These are phyloP conservation scores for Neoarthrinium moseri DNA, from an alignment of 2,329 filamentous ascomycete genomes.

Conservation along the genomic window DNA sequence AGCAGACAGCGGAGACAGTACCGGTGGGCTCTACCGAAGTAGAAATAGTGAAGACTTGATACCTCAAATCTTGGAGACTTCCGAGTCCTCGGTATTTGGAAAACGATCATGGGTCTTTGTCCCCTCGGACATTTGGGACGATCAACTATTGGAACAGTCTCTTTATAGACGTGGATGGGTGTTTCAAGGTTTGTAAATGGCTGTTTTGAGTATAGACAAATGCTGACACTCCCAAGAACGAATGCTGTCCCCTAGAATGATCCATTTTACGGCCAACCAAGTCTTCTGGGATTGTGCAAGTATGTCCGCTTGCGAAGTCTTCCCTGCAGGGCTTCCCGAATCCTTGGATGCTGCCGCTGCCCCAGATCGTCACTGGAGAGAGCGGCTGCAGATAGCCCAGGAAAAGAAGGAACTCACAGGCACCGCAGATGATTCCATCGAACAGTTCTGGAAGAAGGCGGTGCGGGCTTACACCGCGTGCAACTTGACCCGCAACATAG, in stretches of 20 bases:
- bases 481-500: slow-evolving; percentile 12
- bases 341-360: slow-evolving; percentile 10
- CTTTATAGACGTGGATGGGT: slow-evolving; percentile 19
- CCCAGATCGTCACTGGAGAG: slow-evolving; percentile 15
- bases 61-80: background rate
- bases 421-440: slow-evolving; percentile 9
- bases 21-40: slow-evolving; percentile 1
- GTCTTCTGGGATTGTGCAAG: slow-evolving; percentile 24
- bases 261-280: slow-evolving; percentile 18
- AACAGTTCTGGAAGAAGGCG: slow-evolving; percentile 16
- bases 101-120: slow-evolving; percentile 10
- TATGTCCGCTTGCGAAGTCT: slow-evolving; percentile 15
- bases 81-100: background rate
- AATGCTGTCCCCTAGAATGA: slow-evolving; percentile 18
- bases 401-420: background rate
- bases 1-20: background rate
- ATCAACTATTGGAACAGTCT: slow-evolving; percentile 9
- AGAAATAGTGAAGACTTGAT: background rate
- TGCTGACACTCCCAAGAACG: slow-evolving; percentile 11
- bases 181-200: slow-evolving; percentile 13
- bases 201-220: background rate
- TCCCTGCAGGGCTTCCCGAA: slow-evolving; percentile 15
- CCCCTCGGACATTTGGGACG: slow-evolving; percentile 1
- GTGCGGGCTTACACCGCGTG: slow-evolving; percentile 18
- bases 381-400: slow-evolving; percentile 4